Evolutionary conservation across 768 basidiomycete genomes (phyloP), one percentile per base, ranked within the genome.

Genomic region (Mycena amicta): DNA sequence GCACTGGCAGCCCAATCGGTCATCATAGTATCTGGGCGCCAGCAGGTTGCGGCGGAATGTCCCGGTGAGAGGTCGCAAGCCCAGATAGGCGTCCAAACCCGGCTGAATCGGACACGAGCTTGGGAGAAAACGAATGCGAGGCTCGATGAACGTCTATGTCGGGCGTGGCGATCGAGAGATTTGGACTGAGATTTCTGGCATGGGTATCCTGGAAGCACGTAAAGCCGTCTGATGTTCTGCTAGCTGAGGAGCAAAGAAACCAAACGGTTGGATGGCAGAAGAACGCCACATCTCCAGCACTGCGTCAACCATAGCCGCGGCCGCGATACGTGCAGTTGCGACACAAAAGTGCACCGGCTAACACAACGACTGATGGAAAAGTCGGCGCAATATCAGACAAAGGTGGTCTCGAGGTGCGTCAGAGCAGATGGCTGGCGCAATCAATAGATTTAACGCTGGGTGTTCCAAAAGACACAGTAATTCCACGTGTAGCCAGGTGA

Each of bases 201-300:
- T 51, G 47, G 56, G 25, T 33, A 57, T 55, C 54, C 40, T 50
- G 26, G 25, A 41, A 23, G 45, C 30, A 55, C 51, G 53, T 53
- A 60, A 60, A 50, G 45, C 33, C 30, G 55, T 50, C 46, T 63
- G 62, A 63, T 59, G 53, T 56, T 62, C 53, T 55, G 53, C 25
- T 62, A 57, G n/a, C n/a, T n/a, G n/a, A n/a, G n/a, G n/a, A 59
- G 61, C 45, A 59, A 54, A 50, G 47, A 47, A 51, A 52, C 23
- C 49, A n/a, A n/a, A n/a, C 55, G 33, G 50, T 29, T 55, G 59
- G 62, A 41, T 50, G 52, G 51, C 23, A 54, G 59, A 60, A 60
- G 59, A 47, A 60, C 62, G 59, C 59, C 62, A 60, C 62, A 64
- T 64, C 50, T 60, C 62, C 55, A 57, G 41, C 27, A n/a, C 25